Conservation (phyloP, 768 basidiomycete genomes). For the Dacryopinax primogenitus region DNA sequence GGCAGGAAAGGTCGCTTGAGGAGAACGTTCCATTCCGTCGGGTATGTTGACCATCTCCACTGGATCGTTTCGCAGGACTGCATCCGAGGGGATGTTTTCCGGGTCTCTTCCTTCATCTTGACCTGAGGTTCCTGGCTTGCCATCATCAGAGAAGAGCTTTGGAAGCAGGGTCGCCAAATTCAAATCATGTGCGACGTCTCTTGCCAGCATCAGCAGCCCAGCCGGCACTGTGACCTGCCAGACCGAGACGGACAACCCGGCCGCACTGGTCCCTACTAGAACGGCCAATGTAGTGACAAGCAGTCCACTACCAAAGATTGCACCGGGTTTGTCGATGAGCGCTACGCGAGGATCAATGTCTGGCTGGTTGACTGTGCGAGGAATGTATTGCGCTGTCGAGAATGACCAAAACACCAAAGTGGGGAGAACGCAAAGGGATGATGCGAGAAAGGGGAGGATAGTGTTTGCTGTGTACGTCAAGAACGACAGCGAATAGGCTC, state of each 20-base stretch:
- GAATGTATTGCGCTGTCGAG: constrained; percentile 14
- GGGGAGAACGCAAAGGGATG: constrained; percentile 49
- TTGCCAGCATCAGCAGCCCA: constrained; percentile 27
- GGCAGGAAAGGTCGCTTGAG: background rate
- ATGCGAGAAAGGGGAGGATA: constrained; percentile 63
- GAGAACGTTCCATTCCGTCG: background rate
- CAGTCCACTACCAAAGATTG: constrained; percentile 28
- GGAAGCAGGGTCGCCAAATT: background rate
- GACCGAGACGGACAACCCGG: constrained; percentile 19
- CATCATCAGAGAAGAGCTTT: constrained; percentile 13
- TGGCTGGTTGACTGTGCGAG: constrained; percentile 18
- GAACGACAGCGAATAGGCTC: constrained; percentile 69
- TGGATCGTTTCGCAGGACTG: background rate
- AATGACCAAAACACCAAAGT: constrained; percentile 31
- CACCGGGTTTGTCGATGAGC: constrained; percentile 31
- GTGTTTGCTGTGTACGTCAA: constrained; percentile 68
- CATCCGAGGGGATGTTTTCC: background rate
- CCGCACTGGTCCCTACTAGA: constrained; percentile 29
- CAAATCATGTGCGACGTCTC: constrained; percentile 28
- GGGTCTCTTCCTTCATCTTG: background rate
- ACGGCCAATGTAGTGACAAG: constrained; percentile 29
- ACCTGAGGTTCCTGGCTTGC: constrained; percentile 18
- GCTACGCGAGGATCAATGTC: constrained; percentile 28
- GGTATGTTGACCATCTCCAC: background rate
- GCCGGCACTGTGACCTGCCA: constrained; percentile 33